Conservation (phyloP, 768 basidiomycete genomes). For the Xerocomellus dryophilus region DNA sequence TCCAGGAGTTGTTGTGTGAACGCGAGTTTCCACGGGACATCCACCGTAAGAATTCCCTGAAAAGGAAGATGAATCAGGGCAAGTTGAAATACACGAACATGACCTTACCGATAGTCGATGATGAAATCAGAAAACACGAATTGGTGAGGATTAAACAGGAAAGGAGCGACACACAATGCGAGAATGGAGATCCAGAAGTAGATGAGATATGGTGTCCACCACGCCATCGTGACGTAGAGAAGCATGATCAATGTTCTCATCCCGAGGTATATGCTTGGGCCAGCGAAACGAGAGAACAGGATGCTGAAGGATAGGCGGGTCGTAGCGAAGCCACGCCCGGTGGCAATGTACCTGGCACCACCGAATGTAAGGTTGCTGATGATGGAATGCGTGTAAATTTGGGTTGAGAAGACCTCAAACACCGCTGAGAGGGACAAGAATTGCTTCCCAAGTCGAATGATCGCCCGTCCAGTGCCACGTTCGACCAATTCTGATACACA, state of each 20-base stretch:
- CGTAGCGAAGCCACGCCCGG: slow-evolving; percentile 98
- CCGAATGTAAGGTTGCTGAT: slow-evolving; percentile 96
- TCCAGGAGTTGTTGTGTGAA: slow-evolving; percentile 98
- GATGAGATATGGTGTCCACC: slow-evolving; percentile 90
- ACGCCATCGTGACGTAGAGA: slow-evolving; percentile 87
- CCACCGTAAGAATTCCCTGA: slow-evolving; percentile 95
- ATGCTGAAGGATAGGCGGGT: slow-evolving; percentile 93
- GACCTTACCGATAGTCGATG: slow-evolving; percentile 82
- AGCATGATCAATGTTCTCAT: slow-evolving; percentile 90
- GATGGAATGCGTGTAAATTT: slow-evolving; percentile 98
- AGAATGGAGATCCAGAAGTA: slow-evolving; percentile 98
- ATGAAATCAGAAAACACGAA: slow-evolving; percentile 97
- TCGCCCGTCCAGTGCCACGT: slow-evolving; percentile 88
- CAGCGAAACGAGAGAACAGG: slow-evolving; percentile 96
- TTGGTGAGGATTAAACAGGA: slow-evolving; percentile 99
- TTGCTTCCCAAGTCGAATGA: slow-evolving; percentile 90
- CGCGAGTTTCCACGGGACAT: slow-evolving; percentile 98
- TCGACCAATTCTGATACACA: slow-evolving; percentile 77
- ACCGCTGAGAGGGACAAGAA: slow-evolving; percentile 91
- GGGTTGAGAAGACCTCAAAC: slow-evolving; percentile 97
- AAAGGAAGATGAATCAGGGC: slow-evolving; percentile 1
- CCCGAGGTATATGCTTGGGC: slow-evolving; percentile 96
- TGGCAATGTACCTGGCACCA: slow-evolving; percentile 97
- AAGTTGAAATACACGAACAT: background rate
- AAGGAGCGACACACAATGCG: slow-evolving; percentile 89